phyloP scores from a whole-genome alignment of 129 eudicot genomes.

The Flaveria linearis region DNA sequence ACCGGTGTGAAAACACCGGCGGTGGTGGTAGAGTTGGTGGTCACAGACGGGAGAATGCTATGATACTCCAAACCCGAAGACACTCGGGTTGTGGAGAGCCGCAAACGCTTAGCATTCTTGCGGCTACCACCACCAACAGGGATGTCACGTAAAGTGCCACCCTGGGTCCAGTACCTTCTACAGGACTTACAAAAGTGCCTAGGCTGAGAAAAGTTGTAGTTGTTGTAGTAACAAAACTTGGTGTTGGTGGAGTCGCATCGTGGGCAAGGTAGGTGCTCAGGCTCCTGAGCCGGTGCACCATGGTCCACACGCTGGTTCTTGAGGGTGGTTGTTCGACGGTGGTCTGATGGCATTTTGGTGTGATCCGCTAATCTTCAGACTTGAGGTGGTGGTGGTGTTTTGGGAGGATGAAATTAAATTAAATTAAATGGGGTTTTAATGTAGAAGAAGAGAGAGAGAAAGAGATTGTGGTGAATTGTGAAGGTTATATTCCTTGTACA shows the following conservation, averaged over 20 bases:
- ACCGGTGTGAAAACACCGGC: too few relatives aligned
- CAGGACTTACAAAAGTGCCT: constrained; percentile 55
- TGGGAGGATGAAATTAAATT: not conserved
- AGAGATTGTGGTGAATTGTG: constrained; percentile 1
- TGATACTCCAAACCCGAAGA: too few relatives aligned
- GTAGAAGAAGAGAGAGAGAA: not conserved
- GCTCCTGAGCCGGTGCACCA: constrained; percentile 25
- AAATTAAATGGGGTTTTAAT: constrained; percentile 11
- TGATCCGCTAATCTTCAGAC: not conserved
- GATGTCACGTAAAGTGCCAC: constrained; percentile 50
- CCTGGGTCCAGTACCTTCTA: constrained; percentile 56
- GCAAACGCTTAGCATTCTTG: constrained; percentile 29
- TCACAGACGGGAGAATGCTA: not conserved
- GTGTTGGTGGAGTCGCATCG: constrained; percentile 49
- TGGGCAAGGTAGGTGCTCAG: constrained; percentile 43
- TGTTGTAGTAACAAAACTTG: constrained; percentile 55
- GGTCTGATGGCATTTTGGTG: constrained; percentile 23
- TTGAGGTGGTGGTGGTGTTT: not conserved
- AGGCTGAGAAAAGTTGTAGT: constrained; percentile 53
- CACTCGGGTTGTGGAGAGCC: not conserved
- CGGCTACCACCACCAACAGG: constrained; percentile 44
- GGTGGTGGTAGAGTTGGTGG: not conserved
- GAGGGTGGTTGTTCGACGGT: constrained; percentile 25
- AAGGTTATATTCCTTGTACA: constrained; percentile 24
- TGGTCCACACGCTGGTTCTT: constrained; percentile 18